These are phyloP conservation scores for sunflower (Helianthus annuus) DNA, from an alignment of 129 eudicot species.

Conservation along the genomic window DNA sequence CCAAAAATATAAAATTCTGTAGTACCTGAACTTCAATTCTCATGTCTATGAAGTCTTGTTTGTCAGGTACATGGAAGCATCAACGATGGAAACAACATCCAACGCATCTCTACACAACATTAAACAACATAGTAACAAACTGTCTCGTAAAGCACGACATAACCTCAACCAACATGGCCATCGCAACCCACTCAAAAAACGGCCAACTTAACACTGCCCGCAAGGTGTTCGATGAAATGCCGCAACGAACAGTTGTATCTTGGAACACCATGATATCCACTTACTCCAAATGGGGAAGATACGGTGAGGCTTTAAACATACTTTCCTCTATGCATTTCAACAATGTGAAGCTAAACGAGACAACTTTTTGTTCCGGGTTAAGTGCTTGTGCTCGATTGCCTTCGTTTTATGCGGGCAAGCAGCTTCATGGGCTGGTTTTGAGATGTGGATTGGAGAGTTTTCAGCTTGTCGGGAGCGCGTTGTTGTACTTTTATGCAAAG, in stretches of 20 bases:
- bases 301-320: conserved; percentile 43
- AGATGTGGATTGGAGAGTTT: conserved; percentile 47
- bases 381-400: conserved; percentile 54
- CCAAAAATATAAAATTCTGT: neutral
- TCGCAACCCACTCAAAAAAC: conserved; percentile 26
- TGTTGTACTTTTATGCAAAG: conserved; percentile 55
- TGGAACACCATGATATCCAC: conserved; percentile 72
- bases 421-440: conserved; percentile 59
- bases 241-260: conserved; percentile 51
- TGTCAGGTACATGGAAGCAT: conserved; percentile 21
- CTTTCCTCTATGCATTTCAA: conserved; percentile 52
- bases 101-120: conserved; percentile 1
- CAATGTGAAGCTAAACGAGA: conserved; percentile 45
- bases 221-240: conserved; percentile 64
- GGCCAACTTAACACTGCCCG: conserved; percentile 58
- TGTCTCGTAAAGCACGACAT: neutral
- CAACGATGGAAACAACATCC: conserved; percentile 29
- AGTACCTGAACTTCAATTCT: conserved; percentile 2
- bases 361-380: conserved; percentile 42
- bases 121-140: conserved; percentile 4
- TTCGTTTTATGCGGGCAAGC: conserved; percentile 37
- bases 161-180: conserved; percentile 41
- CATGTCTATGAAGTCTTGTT: conserved; percentile 13
- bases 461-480: conserved; percentile 57
- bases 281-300: conserved; percentile 48